phyloP scores from a whole-genome alignment of 2,329 filamentous ascomycete species.

The Zymoseptoria ardabiliae region DNA sequence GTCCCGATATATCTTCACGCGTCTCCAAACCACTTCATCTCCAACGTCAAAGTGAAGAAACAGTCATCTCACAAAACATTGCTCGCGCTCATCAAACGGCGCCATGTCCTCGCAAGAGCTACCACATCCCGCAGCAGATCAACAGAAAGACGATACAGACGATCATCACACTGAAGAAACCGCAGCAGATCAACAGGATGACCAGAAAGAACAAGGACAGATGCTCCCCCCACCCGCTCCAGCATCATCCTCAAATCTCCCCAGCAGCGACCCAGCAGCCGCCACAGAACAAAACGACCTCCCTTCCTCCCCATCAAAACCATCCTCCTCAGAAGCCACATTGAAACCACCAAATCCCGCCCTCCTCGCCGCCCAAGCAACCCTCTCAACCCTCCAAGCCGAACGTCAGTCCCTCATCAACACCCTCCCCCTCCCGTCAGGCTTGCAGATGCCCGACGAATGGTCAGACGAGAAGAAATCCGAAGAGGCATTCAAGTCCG shows the following conservation, averaged over 20 bases:
- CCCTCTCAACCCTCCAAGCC: conserved; percentile 40
- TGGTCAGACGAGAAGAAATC: conserved; percentile 20
- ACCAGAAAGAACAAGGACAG: not conserved
- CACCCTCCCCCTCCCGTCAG: conserved; percentile 21
- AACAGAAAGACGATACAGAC: not conserved
- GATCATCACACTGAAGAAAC: not conserved
- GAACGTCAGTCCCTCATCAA: conserved; percentile 34
- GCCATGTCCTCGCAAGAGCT: conserved; percentile 20
- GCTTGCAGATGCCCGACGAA: conserved; percentile 19
- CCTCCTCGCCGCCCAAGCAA: conserved; percentile 30
- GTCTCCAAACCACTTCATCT: conserved; percentile 1
- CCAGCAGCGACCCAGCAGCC: not conserved
- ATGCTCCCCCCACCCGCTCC: not conserved
- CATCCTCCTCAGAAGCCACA: not conserved
- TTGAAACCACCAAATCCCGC: conserved; percentile 10
- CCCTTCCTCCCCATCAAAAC: not conserved
- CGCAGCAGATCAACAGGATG: no score
- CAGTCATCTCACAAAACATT: not conserved
- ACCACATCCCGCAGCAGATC: conserved; percentile 3
- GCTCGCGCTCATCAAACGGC: conserved; percentile 20
- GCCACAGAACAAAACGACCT: not conserved
- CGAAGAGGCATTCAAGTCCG: conserved; percentile 33
- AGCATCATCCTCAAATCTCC: conserved; percentile 3
- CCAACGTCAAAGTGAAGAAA: not conserved
- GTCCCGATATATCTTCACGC: conserved; percentile 1